phyloP scores from a whole-genome alignment of 2,329 filamentous ascomycete genomes.

The Lecanicillium sp. region DNA sequence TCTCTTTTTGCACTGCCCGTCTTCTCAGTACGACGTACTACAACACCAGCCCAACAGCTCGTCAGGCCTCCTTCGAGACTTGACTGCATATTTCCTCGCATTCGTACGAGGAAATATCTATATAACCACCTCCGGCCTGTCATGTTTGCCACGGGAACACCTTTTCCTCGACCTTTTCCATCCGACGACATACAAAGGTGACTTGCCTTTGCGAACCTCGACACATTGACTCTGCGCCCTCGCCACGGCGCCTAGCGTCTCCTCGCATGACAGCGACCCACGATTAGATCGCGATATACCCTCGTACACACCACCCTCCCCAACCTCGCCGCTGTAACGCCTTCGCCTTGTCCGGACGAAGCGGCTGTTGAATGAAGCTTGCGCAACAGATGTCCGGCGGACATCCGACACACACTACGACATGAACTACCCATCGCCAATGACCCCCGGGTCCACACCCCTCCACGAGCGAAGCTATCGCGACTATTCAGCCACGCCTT shows the following conservation, averaged over 20 bases:
- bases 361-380: constrained; percentile 9
- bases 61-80: constrained; percentile 17
- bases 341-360: background rate
- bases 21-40: background rate
- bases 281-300: constrained; percentile 3
- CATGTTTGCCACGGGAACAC: constrained; percentile 51
- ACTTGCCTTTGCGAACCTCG: constrained; percentile 29
- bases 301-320: constrained; percentile 8
- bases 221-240: constrained; percentile 18
- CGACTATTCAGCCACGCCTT: constrained; percentile 48
- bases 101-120: constrained; percentile 22
- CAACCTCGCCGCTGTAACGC: constrained; percentile 1
- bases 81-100: constrained; percentile 19
- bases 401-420: constrained; percentile 31
- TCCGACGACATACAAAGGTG: constrained; percentile 57
- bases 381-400: constrained; percentile 21
- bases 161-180: constrained; percentile 41
- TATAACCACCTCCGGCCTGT: constrained; percentile 19
- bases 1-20: constrained; percentile 14
- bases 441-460: constrained; percentile 38
- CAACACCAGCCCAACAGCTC: constrained; percentile 10
- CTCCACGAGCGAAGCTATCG: constrained; percentile 45
- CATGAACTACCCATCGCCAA: constrained; percentile 32
- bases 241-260: too few relatives aligned
- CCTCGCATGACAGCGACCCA: constrained; percentile 34